Base-by-base conservation (phyloP, 495 filamentous ascomycete species). In the Lophium mytilinum region DNA sequence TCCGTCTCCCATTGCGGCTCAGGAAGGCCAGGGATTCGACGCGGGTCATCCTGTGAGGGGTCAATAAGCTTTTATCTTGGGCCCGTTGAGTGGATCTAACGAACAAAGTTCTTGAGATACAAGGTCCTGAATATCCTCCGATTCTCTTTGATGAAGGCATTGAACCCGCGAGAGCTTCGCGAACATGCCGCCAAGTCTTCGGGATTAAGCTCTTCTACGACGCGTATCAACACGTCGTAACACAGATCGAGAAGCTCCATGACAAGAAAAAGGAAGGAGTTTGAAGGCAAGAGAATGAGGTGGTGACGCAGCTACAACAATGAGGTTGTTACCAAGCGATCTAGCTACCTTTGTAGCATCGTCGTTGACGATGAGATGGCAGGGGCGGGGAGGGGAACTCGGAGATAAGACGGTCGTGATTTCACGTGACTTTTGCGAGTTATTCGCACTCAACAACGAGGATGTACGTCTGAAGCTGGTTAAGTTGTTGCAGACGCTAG, bases 141-240 rank as follows among this genome's bases (percentile, higher is more conserved):
- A 66, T 87, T 83, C 30, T 68, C 72, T 17, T 67, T 70, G 47
- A 84, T 66, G 57, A 76, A 76, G 53, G 65, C 56, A 50, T 78
- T 62, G 30, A 85, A 67, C 17, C 40, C 60, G 52, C 71, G 77
- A 60, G 78, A 83, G 47, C 73, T 75, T 50, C 52, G 65, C 37
- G 73, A 64, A 15, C 83, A 56, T n/a, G 61, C 49, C 0, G 68
- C 70, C 34, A 86, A 59, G 56, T 83, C 81, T 34, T 68, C 57
- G 1, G 79, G 78, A n/a, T 79, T 69, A n/a, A 81, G 66, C 51
- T 76, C 73, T 47, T 65, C 56, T 40, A 86, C 69, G 53, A 86
- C 78, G 56, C 73, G 68, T 57, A 82, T 77, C 30, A 84, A 58
- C 45, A 83, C 74, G 68, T 85, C 82, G n/a, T 76, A 72, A 52